Percentiles rank a stretch among this genome's conserved stretches.
phyloP scores from a whole-genome alignment of 2,329 filamentous ascomycete species.

The Aspergillus quadrilineatus region DNA sequence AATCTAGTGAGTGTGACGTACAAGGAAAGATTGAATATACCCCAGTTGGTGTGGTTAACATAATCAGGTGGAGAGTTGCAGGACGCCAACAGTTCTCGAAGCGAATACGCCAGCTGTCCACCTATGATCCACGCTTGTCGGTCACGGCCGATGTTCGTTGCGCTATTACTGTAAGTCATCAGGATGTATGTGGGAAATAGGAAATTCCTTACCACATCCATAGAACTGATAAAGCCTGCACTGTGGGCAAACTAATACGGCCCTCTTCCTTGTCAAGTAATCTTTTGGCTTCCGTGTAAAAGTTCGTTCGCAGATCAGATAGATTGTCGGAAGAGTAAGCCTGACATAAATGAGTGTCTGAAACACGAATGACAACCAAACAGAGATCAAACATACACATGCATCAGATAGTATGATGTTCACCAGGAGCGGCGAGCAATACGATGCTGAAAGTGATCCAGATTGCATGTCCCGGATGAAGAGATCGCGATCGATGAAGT shows the following conservation, averaged over 20 bases:
- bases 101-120: conserved; percentile 27
- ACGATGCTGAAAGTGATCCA: conserved; percentile 25
- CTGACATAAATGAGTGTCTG: conserved; percentile 14
- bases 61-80: conserved; percentile 10
- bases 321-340: conserved; percentile 25
- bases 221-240: conserved; percentile 34
- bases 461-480: conserved; percentile 38
- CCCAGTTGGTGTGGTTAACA: conserved; percentile 24
- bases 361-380: neutral
- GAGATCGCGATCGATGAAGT: conserved; percentile 34
- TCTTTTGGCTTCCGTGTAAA: conserved; percentile 36
- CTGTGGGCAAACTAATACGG: conserved; percentile 28
- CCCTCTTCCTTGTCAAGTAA: conserved; percentile 32
- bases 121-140: conserved; percentile 30
- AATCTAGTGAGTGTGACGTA: conserved; percentile 13
- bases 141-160: conserved; percentile 34
- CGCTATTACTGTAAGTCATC: conserved; percentile 21
- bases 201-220: conserved; percentile 27
- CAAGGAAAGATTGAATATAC: conserved; percentile 28
- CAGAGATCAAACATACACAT: conserved; percentile 25
- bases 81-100: conserved; percentile 23
- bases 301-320: conserved; percentile 28
- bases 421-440: conserved; percentile 38
- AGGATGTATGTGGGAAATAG: neutral
- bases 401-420: conserved; percentile 34